Evolutionary conservation across 75 land plant species (phyloP).

Genomic region (Adiantum capillusveneris): DNA sequence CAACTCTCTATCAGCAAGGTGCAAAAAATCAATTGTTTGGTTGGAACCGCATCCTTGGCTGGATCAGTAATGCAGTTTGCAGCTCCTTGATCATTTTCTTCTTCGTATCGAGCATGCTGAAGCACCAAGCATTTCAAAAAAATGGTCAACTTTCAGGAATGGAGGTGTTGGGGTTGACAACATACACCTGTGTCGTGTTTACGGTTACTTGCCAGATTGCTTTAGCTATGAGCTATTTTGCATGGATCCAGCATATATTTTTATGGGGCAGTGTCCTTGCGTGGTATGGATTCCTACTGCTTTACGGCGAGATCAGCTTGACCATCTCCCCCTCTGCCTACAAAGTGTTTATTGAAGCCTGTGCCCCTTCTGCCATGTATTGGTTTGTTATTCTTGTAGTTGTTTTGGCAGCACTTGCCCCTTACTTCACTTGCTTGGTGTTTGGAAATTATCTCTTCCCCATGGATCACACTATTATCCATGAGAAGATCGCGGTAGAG

Average conservation of each 20-base stretch:
- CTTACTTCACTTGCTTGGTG: slow-evolving; percentile 49
- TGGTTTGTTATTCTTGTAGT: slow-evolving; percentile 61
- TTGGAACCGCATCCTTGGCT: slow-evolving; percentile 67
- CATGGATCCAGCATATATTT: slow-evolving; percentile 63
- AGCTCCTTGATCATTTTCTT: slow-evolving; percentile 59
- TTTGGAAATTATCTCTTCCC: slow-evolving; percentile 66
- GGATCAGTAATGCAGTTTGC: slow-evolving; percentile 61
- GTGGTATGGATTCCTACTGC: slow-evolving; percentile 70
- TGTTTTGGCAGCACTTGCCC: slow-evolving; percentile 49
- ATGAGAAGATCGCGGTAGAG: slow-evolving; percentile 61
- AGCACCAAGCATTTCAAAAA: slow-evolving; percentile 50
- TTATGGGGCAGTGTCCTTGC: slow-evolving; percentile 70
- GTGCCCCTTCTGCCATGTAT: slow-evolving; percentile 52
- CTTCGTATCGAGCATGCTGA: slow-evolving; percentile 35
- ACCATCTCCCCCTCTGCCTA: slow-evolving; percentile 56
- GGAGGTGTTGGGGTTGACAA: slow-evolving; percentile 50
- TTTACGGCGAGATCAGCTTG: slow-evolving; percentile 65
- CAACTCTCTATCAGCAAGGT: slow-evolving; percentile 80
- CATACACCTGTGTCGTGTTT: slow-evolving; percentile 81
- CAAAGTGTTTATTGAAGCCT: slow-evolving; percentile 60
- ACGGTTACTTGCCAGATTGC: slow-evolving; percentile 79
- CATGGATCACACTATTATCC: slow-evolving; percentile 69
- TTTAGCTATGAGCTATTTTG: slow-evolving; percentile 66
- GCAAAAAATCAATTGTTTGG: slow-evolving; percentile 60
- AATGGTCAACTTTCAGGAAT: slow-evolving; percentile 52